These are phyloP conservation scores for Coprinellus micaceus DNA, from an alignment of 768 basidiomycete species.

Conservation along the genomic window DNA sequence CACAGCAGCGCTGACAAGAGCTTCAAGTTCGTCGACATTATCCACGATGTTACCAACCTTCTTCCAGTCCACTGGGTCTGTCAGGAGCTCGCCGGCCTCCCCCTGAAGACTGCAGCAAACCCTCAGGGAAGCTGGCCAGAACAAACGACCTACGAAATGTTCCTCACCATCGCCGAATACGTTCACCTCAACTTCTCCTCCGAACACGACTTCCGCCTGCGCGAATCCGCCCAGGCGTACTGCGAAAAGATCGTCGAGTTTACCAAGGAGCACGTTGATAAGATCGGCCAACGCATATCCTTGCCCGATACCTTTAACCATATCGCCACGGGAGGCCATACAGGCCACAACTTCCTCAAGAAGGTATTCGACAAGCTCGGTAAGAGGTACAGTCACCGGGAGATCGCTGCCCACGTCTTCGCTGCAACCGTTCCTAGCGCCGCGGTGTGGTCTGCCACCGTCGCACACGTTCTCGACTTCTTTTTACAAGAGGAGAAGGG, in stretches of 20 bases:
- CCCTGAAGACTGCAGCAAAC: conserved; percentile 33
- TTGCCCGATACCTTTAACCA: conserved; percentile 4
- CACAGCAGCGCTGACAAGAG: conserved; percentile 26
- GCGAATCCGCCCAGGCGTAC: conserved; percentile 34
- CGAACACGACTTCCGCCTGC: conserved; percentile 45
- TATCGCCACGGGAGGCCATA: conserved; percentile 2
- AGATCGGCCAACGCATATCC: conserved; percentile 15
- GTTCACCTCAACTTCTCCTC: conserved; percentile 42
- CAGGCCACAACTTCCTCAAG: conserved; percentile 30
- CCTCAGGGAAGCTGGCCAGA: conserved; percentile 34
- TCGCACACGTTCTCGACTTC: conserved; percentile 58
- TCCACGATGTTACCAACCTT: conserved; percentile 63
- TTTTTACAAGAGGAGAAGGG: conserved; percentile 43
- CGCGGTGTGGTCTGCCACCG: conserved; percentile 50
- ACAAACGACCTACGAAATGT: conserved; percentile 35
- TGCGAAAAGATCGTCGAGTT: conserved; percentile 26
- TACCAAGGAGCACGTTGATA: conserved; percentile 29
- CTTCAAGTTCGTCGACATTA: conserved; percentile 49
- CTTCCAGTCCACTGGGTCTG: conserved; percentile 61
- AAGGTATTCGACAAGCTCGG: conserved; percentile 22
- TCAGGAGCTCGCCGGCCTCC: conserved; percentile 46
- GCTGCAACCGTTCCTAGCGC: conserved; percentile 54
- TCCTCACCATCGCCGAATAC: conserved; percentile 51
- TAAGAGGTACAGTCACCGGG: conserved; percentile 19
- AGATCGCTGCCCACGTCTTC: conserved; percentile 49